Evolutionary conservation across 192 early-diverging fungal genomes (phyloP), one percentile per base, ranked within the genome.

Genomic region (Geranomyces variabilis): DNA sequence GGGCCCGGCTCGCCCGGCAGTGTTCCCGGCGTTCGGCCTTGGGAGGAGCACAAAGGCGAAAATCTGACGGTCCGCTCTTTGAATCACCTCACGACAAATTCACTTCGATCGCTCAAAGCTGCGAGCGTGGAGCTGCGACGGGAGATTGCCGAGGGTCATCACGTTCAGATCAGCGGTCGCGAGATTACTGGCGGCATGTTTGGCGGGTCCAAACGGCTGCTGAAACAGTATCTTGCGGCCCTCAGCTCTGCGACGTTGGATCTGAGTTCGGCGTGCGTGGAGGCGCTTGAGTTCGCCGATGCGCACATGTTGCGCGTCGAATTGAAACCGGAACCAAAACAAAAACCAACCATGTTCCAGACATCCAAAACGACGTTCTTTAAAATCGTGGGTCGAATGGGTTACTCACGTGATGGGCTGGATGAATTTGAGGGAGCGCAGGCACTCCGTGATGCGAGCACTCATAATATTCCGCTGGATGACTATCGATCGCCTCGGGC

Each of bases 211-310:
- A 66, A 74, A 44, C 22, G 34, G 41, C 43, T 74, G 13, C 36
- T 74, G 15, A 30, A 57, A 17, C 34, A 59, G 21, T 74, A 59
- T 31, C 33, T 89, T 57, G 84, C 83, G 45, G 69, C 55, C 34
- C 80, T 84, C 14, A 66, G 79, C 33, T 71, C 78, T 9, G 77
- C 76, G 48, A 86, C 86, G 60, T 79, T 80, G 26, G 29, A 44
- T 0, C 41, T 74, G n/a, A 21, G 21, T 29, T 2, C 7, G 15
- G 71, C 64, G 33, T 56, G 71, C 65, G 31, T 36, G 19, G 53
- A n/a, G 21, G 66, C 63, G 21, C 26, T 74, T 15, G 65, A 51
- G 3, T n/a, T 58, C 44, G 30, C 19, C 10, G 56, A 51, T 31
- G 55, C 29, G 1, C 13, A 74, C 64, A 67, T 74, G 71, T 33